These are phyloP conservation scores for Chrysoporthe deuterocubensis DNA, from an alignment of 2,329 filamentous ascomycete species.

Conservation along the genomic window DNA sequence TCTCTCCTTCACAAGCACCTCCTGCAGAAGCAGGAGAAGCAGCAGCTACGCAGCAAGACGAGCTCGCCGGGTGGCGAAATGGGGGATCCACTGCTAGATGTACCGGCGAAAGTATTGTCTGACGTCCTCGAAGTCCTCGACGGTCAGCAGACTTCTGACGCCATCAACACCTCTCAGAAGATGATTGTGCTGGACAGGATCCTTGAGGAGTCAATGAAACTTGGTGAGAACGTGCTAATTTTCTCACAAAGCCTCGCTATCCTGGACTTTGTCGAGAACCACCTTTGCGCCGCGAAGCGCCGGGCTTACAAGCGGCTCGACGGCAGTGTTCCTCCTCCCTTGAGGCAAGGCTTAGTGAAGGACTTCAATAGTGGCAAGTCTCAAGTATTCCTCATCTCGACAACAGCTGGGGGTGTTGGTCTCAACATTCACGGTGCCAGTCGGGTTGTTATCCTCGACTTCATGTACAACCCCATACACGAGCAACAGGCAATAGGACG, in stretches of 20 bases:
- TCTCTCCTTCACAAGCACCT: constrained; percentile 48
- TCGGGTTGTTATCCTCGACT: constrained; percentile 85
- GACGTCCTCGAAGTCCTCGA: constrained; percentile 42
- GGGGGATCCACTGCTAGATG: not conserved
- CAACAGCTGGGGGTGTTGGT: constrained; percentile 78
- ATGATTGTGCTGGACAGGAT: constrained; percentile 70
- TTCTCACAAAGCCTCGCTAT: constrained; percentile 77
- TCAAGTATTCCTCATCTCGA: constrained; percentile 80
- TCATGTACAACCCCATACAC: constrained; percentile 76
- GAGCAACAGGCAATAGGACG: constrained; percentile 89
- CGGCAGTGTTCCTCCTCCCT: constrained; percentile 60
- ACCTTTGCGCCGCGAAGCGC: constrained; percentile 58
- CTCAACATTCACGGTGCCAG: constrained; percentile 85
- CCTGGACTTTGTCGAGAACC: constrained; percentile 67
- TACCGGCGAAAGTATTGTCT: constrained; percentile 33
- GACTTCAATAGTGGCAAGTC: constrained; percentile 64
- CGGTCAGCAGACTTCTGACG: constrained; percentile 44
- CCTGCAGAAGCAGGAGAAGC: constrained; percentile 28
- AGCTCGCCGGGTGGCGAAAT: not conserved
- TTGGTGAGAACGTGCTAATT: constrained; percentile 75
- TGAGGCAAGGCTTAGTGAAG: constrained; percentile 67
- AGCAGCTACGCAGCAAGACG: not conserved
- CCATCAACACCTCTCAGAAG: constrained; percentile 67
- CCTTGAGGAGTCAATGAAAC: constrained; percentile 63
- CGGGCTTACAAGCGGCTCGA: constrained; percentile 65